Percentiles rank a stretch among this genome's conserved stretches.
Evolutionary conservation across 2,329 filamentous ascomycete species (phyloP).

Genomic region (Cladophialophora chaetospira): DNA sequence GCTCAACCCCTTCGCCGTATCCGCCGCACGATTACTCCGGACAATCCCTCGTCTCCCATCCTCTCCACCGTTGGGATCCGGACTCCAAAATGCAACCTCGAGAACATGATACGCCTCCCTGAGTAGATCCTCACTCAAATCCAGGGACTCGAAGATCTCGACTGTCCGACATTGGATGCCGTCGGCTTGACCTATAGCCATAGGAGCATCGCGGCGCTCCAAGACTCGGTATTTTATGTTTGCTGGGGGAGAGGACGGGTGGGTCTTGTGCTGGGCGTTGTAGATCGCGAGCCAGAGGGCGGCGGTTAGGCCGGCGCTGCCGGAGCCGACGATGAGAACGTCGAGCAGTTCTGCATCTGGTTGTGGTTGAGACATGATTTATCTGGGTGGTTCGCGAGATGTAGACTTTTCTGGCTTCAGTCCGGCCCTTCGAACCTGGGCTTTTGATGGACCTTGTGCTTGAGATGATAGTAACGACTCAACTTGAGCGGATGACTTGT

Average conservation of each 20-base stretch:
- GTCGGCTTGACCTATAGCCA: conserved; percentile 64
- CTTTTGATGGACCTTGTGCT: no score
- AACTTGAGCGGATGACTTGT: no score
- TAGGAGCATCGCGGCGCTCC: conserved; percentile 57
- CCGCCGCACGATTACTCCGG: conserved; percentile 53
- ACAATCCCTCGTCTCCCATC: conserved; percentile 43
- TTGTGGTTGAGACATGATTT: neutral
- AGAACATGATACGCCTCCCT: conserved; percentile 60
- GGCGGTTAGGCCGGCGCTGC: conserved; percentile 64
- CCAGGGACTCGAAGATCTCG: conserved; percentile 64
- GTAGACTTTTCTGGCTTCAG: neutral
- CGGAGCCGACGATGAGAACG: conserved; percentile 63
- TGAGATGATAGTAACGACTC: no score
- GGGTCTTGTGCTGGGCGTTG: conserved; percentile 42
- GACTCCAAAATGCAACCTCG: conserved; percentile 59
- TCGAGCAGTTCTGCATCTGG: conserved; percentile 39
- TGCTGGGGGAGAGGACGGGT: neutral
- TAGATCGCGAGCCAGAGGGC: conserved; percentile 63
- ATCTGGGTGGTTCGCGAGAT: neutral
- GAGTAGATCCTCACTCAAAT: conserved; percentile 56
- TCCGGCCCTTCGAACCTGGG: neutral
- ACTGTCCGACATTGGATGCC: conserved; percentile 63
- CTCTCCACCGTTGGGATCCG: neutral
- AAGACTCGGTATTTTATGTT: conserved; percentile 45
- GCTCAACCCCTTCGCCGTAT: conserved; percentile 56